Base-by-base conservation (phyloP, 2,329 filamentous ascomycete genomes). In the Phialemonium atrogriseum region DNA sequence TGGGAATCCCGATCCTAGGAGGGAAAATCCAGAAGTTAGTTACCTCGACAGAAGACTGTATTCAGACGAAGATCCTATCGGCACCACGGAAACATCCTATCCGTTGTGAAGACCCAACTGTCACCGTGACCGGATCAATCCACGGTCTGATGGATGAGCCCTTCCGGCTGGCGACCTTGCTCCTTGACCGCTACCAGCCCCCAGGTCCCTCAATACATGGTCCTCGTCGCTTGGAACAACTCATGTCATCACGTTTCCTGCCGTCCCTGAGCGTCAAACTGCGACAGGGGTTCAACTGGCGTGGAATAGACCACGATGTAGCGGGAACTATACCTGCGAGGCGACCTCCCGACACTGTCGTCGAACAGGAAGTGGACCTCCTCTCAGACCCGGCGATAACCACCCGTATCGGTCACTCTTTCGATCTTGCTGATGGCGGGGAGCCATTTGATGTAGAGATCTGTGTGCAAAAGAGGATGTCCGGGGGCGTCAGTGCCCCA, bases 171-270 rank as follows among this genome's bases (percentile, higher is more conserved):
- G 50, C 54, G 3, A 40, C 53, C 5, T 38, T 53, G 10, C 45
- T 60, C 1, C 38, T 58, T 2, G 58, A 60, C 40, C 54, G 51
- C 19, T 62, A 60, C 29, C 62, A 65, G 32, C 62, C 56, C 2
- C 44, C 55, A 8, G 45, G 54, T 3, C 54, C 60, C 11, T 44
- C 58, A 13, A 45, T 55, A 2, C 52, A 62, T 13, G 47, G 52
- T 1, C 52, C 52, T 5, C 47, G 54, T 13, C 56, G 54, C 5
- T 41, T 59, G 3, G 43, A 55, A 5, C 56, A 61, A 23, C 50
- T 65, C 7, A 48, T 54, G 2, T 48, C 55, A n/a, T 55, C 56
- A 11, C 51, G 51, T 3, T 50, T 62, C 21, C 53, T 57, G 1
- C 62, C 62, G 0, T 36, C 56, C 4, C 42, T 64, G 20, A 53